Conservation (phyloP, 2,329 filamentous ascomycete genomes). For the Sclerotinia sclerotiorum region DNA sequence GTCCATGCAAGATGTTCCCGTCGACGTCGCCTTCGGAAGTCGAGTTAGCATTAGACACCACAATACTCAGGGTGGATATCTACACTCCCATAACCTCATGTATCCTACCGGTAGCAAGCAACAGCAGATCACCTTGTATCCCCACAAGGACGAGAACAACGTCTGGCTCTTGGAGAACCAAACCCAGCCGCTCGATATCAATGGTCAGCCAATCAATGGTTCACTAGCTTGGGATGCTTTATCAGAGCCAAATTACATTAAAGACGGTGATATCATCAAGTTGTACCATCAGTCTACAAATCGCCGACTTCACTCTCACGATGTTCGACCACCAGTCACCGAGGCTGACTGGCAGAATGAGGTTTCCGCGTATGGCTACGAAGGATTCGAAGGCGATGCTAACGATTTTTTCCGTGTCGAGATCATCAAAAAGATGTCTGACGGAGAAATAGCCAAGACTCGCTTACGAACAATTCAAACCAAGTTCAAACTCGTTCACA, state of each 20-base stretch:
- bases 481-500: constrained; percentile 91
- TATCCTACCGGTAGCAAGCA: constrained; percentile 97
- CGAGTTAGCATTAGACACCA: constrained; percentile 84
- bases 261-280: constrained; percentile 76
- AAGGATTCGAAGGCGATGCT: constrained; percentile 93
- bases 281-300: constrained; percentile 82
- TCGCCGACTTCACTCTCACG: constrained; percentile 92
- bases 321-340: constrained; percentile 81
- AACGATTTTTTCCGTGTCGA: constrained; percentile 96
- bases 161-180: constrained; percentile 92
- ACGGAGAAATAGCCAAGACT: constrained; percentile 74
- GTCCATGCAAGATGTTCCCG: constrained; percentile 91
- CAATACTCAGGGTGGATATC: constrained; percentile 96
- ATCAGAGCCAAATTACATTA: constrained; percentile 64
- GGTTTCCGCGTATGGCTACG: constrained; percentile 94
- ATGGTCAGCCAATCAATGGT: constrained; percentile 76
- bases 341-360: constrained; percentile 95
- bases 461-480: constrained; percentile 90
- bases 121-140: constrained; percentile 96
- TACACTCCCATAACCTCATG: constrained; percentile 97
- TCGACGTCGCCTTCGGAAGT: constrained; percentile 87
- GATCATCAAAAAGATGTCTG: constrained; percentile 87
- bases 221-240: constrained; percentile 80
- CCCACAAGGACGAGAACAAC: constrained; percentile 99
- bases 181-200: constrained; percentile 78